These are phyloP conservation scores for Phytophthora pinifolia DNA, from an alignment of 352 stramenopile genomes.

Conservation along the genomic window DNA sequence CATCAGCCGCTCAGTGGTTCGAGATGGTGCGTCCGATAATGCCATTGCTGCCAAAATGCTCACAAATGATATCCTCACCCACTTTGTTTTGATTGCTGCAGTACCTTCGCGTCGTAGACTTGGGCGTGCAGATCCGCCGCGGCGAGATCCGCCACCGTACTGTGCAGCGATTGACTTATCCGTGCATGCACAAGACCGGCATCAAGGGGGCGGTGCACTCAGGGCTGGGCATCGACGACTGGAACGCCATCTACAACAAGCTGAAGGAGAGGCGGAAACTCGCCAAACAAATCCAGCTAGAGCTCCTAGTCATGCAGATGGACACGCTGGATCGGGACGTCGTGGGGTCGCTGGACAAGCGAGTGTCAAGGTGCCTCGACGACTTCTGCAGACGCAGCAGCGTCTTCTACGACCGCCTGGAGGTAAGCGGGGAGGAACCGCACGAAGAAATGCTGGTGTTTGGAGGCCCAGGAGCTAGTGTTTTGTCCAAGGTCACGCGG, in stretches of 20 bases:
- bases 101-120: constrained; percentile 70
- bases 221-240: constrained; percentile 80
- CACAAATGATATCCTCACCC: neutral
- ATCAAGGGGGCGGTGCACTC: constrained; percentile 61
- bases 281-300: constrained; percentile 42
- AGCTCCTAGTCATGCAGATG: constrained; percentile 55
- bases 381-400: constrained; percentile 42
- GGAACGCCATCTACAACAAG: constrained; percentile 51
- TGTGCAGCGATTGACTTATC: constrained; percentile 26
- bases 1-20: constrained; percentile 59
- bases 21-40: constrained; percentile 37
- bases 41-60: neutral
- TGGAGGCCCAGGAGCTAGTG: constrained; percentile 9
- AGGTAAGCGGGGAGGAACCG: constrained; percentile 60
- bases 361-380: constrained; percentile 42
- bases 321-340: constrained; percentile 62
- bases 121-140: constrained; percentile 70
- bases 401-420: constrained; percentile 44
- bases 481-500: constrained; percentile 27
- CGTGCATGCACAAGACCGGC: constrained; percentile 66
- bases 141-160: constrained; percentile 69
- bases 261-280: constrained; percentile 39
- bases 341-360: constrained; percentile 57
- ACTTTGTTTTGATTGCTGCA: constrained; percentile 6
- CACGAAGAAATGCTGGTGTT: constrained; percentile 45